Conservation (phyloP, 129 eudicot species). For the Saposhnikovia divaricata region DNA sequence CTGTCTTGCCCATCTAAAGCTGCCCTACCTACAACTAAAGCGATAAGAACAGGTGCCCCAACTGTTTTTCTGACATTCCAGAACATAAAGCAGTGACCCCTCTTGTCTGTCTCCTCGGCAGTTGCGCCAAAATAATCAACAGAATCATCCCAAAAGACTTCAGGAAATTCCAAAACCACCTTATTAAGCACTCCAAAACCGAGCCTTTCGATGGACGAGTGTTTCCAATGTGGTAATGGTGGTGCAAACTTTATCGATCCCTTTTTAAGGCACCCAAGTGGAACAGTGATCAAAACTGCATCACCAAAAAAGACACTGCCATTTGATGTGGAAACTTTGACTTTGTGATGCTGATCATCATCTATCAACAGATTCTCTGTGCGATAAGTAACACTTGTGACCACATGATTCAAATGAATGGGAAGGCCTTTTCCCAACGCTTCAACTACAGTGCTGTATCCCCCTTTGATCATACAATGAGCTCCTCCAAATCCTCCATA, state of each 20-base stretch:
- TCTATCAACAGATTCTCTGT: conserved; percentile 13
- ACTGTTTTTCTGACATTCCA: conserved; percentile 96
- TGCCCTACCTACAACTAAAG: conserved; percentile 92
- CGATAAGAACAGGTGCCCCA: conserved; percentile 94
- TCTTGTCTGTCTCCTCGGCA: conserved; percentile 61
- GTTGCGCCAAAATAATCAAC: conserved; percentile 98
- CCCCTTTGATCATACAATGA: conserved; percentile 99
- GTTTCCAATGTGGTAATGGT: conserved; percentile 77
- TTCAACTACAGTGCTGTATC: conserved; percentile 82
- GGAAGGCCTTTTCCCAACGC: conserved; percentile 65
- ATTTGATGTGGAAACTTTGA: conserved; percentile 61
- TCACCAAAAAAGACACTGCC: conserved; percentile 70
- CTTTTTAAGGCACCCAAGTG: conserved; percentile 90
- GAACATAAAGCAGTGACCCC: conserved; percentile 98
- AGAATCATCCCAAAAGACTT: conserved; percentile 95
- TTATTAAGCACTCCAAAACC: conserved; percentile 96
- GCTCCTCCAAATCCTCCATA: conserved; percentile 99
- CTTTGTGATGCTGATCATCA: conserved; percentile 34
- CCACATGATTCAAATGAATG: conserved; percentile 67
- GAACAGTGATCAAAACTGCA: conserved; percentile 80
- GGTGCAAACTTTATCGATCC: conserved; percentile 80
- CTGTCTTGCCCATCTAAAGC: conserved; percentile 55
- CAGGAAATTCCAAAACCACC: conserved; percentile 79
- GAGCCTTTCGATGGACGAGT: conserved; percentile 66
- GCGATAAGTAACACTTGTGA: conserved; percentile 50